Evolutionary conservation across 495 filamentous ascomycete genomes (phyloP).

Genomic region (Pseudotulostoma volvatum): DNA sequence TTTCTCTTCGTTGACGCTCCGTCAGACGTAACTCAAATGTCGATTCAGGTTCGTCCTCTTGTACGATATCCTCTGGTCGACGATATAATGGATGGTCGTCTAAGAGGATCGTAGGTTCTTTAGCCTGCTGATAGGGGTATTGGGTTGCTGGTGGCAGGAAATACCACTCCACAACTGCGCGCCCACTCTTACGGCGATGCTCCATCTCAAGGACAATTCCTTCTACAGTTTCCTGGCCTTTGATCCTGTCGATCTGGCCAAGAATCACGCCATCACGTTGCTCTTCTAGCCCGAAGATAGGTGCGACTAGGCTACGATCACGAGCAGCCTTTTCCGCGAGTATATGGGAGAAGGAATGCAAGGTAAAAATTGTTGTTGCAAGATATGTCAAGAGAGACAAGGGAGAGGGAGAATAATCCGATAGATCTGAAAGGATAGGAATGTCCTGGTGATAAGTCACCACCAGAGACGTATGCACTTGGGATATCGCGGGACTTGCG

Average conservation of each 20-base stretch:
- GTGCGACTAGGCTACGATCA: constrained; percentile 51
- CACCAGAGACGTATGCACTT: constrained; percentile 25
- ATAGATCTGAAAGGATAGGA: constrained; percentile 33
- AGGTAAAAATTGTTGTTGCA: constrained; percentile 47
- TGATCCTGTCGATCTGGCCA: constrained; percentile 31
- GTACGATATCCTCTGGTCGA: constrained; percentile 21
- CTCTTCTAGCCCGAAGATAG: constrained; percentile 62
- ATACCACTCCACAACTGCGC: constrained; percentile 63
- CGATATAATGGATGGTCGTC: constrained; percentile 62
- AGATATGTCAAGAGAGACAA: constrained; percentile 44
- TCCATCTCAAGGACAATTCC: constrained; percentile 76
- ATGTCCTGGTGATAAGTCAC: constrained; percentile 31
- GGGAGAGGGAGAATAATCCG: constrained; percentile 49
- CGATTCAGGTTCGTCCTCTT: constrained; percentile 37
- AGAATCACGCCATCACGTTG: constrained; percentile 57
- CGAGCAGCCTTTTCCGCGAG: constrained; percentile 49
- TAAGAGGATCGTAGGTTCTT: constrained; percentile 47
- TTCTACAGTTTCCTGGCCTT: constrained; percentile 25
- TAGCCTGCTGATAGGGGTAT: constrained; percentile 18
- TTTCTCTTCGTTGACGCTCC: constrained; percentile 68
- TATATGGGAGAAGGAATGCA: constrained; percentile 51
- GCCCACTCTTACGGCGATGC: constrained; percentile 61
- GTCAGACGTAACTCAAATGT: constrained; percentile 81
- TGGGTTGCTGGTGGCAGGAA: constrained; percentile 37
- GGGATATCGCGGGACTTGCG: constrained; percentile 9